These are phyloP conservation scores for Blepharisma japonicum DNA, from an alignment of 73 alveolate species.

Conservation along the genomic window DNA sequence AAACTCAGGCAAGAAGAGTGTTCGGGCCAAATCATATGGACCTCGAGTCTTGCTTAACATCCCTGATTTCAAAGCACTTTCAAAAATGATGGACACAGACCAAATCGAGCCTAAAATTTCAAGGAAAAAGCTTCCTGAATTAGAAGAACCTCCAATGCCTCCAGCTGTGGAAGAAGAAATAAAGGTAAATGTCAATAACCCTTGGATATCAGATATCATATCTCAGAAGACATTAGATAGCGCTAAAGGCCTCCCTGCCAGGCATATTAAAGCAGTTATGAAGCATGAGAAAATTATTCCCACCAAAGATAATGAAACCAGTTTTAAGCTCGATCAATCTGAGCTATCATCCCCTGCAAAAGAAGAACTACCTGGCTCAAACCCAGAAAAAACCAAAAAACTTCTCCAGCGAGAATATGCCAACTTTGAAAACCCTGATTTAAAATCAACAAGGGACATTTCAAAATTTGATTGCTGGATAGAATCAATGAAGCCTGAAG, in stretches of 20 bases:
- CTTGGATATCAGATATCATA: conserved; percentile 20
- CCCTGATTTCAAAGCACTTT: conserved; percentile 11
- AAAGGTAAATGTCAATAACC: conserved; percentile 17
- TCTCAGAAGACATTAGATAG: conserved; percentile 16
- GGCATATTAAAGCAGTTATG: conserved; percentile 1
- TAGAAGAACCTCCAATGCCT: too few relatives aligned
- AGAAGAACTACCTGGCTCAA: conserved; percentile 20
- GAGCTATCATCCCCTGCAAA: background rate
- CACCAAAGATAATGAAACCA: conserved; percentile 21
- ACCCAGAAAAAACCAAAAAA: conserved; percentile 6
- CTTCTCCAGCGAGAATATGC: conserved; percentile 19
- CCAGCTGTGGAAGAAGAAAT: background rate
- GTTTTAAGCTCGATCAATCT: conserved; percentile 4
- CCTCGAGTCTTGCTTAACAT: conserved; percentile 22
- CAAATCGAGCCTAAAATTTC: background rate
- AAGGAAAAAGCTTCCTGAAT: conserved; percentile 6
- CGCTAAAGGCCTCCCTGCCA: conserved; percentile 28
- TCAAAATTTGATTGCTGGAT: conserved; percentile 92
- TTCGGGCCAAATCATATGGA: background rate
- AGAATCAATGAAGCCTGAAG: conserved; percentile 73
- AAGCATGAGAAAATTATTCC: conserved; percentile 23
- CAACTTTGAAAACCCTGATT: background rate
- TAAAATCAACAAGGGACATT: conserved; percentile 48
- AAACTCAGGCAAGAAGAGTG: too few relatives aligned
- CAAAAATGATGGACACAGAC: background rate